Percentiles rank a stretch among this genome's conserved stretches.
These are phyloP conservation scores for Schwanniomyces etchellsii DNA, from an alignment of 1,139 yeast genomes.

Conservation along the genomic window DNA sequence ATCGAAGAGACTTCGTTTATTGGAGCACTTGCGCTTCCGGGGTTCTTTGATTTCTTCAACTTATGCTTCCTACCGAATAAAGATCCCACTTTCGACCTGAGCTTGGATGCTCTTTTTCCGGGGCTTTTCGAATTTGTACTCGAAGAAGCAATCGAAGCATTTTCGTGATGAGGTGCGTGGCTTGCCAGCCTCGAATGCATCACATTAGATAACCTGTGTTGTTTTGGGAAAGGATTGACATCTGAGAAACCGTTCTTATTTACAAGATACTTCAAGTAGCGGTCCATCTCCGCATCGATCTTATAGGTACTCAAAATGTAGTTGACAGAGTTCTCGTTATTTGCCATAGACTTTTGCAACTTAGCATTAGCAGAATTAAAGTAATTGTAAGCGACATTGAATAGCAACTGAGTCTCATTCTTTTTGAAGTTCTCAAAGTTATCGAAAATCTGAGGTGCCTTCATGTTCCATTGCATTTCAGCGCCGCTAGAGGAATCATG, in stretches of 20 bases:
- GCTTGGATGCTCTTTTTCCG: slow-evolving; percentile 33
- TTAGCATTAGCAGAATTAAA: slow-evolving; percentile 58
- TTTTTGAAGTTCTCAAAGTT: slow-evolving; percentile 72
- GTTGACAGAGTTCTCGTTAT: slow-evolving; percentile 63
- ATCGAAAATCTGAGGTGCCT: slow-evolving; percentile 74
- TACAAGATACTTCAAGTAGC: slow-evolving; percentile 31
- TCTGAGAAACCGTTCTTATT: slow-evolving; percentile 2
- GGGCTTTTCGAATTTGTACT: slow-evolving; percentile 4
- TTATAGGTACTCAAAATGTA: slow-evolving; percentile 47
- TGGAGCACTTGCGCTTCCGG: slow-evolving; percentile 12
- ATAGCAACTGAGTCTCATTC: slow-evolving; percentile 58
- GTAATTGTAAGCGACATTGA: slow-evolving; percentile 63
- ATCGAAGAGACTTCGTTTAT: slow-evolving; percentile 33
- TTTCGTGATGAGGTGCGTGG: background rate
- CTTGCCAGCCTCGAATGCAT: background rate
- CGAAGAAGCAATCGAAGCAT: slow-evolving; percentile 1
- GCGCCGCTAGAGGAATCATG: slow-evolving; percentile 18
- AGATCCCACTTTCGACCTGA: slow-evolving; percentile 80
- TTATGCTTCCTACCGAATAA: slow-evolving; percentile 65
- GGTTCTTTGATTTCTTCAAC: slow-evolving; percentile 17
- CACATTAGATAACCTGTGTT: background rate
- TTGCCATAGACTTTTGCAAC: slow-evolving; percentile 37
- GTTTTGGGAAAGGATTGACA: background rate
- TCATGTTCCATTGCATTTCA: slow-evolving; percentile 60
- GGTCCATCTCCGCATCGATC: slow-evolving; percentile 33